Evolutionary conservation across 352 stramenopile species (phyloP), one percentile per base, ranked within the genome.

Genomic region (Phytopythium aichiense): DNA sequence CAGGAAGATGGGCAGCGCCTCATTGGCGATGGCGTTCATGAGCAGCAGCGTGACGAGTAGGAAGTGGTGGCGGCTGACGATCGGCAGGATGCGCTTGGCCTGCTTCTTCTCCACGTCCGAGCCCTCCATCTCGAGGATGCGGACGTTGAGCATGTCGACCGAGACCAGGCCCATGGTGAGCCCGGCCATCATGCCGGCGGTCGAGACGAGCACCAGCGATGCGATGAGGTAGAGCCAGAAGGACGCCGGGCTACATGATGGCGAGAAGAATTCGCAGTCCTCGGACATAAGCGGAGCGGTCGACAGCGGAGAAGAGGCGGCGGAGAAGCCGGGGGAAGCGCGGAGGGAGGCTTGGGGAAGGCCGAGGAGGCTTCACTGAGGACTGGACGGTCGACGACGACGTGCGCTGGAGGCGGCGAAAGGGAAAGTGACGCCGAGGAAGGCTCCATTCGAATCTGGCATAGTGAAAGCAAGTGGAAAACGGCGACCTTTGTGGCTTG

Each of bases 41-140:
- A 99, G 77, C 38, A 99, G 72, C 31, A 99, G 72, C 53, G 96
- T 97, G n/a, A 98, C 94, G 28, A 99, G 76, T 18, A 98, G 67
- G 55, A 91, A 73, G 81, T 99, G 96, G 67, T 98, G 93, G 31
- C 87, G 67, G 51, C 86, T 72, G 28, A 98, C 75, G 57, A 99
- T 68, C 9, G 95, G 94, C 12, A 98, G 73, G 31, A 98, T 81
- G 12, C 73, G 28, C 28, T 30, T 30, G 28, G 28, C 28, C 4
- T 85, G 75, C 23, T 68, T 51, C 73, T 98, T 91, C 68, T 98
- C 83, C 13, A 64, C 43, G 5, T 75, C 67, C 15, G 75, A 74
- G 45, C 89, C 91, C 91, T 90, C 80, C 56, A 91, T 77, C 68
- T 92, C 72, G 40, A 91, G 71, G 67, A 92, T 92, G 55, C 78